Base-by-base conservation (phyloP, 192 early-diverging fungal genomes). In the Umbelopsis sp. region DNA sequence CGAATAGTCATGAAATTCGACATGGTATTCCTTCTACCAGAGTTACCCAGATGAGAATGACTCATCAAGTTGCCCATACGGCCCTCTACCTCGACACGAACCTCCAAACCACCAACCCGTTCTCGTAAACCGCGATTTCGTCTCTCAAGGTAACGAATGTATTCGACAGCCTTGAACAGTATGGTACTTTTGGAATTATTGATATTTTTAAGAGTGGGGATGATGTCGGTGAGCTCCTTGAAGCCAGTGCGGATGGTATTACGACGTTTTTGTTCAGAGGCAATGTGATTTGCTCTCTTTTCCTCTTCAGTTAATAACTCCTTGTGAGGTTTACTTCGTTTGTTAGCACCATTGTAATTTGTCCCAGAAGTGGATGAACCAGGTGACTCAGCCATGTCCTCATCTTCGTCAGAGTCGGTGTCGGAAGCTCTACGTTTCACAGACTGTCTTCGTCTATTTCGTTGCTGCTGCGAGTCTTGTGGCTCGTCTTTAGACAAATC, bases 221-320 rank as follows among this genome's bases (percentile, higher is more conserved):
- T 91, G 35, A 95, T 87, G 47, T 93, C 91, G 18, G 92, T 90
- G 70, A 98, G 87, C 74, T 94, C 89, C 73, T 95, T 92, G 84
- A 95, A 96, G 41, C 96, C 96, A 22, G 82, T 82, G 20, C 93
- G 90, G 64, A 93, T 91, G 13, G 88, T 83, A 50, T 89, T 89
- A 35, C 91, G 71, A 49, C 91, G 85, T 77, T 90, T 91, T 69
- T 93, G 90, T 74, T 93, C 91, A 0, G 89, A 91, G 7, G 83
- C 80, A 64, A 93, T 91, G 71, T 93, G 91, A 72, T 92, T 93
- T 18, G 84, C 82, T 46, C 88, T 74, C 68, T 93, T 93, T 70
- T 93, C 89, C 67, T 92, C 86, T 68, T 92, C 91, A 2, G 91
- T 93, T 71, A 93, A 55, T 4, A 93, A 72, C 49, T 90, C 90